Percentiles rank a stretch among this genome's conserved stretches.
phyloP scores from a whole-genome alignment of 208 protist species.

The Acanthamoeba royreba region DNA sequence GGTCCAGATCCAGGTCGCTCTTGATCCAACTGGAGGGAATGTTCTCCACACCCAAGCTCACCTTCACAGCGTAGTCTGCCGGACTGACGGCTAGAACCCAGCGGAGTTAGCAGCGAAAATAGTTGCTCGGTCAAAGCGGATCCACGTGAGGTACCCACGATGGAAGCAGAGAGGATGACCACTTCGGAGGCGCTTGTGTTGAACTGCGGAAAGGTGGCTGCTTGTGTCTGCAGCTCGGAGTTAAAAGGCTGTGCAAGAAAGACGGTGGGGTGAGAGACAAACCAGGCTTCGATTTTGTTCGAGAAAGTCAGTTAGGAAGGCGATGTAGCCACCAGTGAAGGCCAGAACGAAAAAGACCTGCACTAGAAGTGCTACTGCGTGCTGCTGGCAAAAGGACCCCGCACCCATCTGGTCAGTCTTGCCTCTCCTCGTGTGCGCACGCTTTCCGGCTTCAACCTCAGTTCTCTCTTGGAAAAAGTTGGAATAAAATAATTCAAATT shows the following conservation, averaged over 20 bases:
- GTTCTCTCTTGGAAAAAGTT: too few relatives aligned
- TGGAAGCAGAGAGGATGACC: background rate
- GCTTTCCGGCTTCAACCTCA: too few relatives aligned
- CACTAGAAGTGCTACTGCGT: background rate
- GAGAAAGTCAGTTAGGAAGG: conserved; percentile 2
- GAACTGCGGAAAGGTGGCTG: background rate
- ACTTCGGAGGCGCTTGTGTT: background rate
- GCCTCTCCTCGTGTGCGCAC: too few relatives aligned
- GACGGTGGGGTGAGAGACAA: too few relatives aligned
- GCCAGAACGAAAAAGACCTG: background rate
- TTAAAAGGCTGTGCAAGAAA: background rate
- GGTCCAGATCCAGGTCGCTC: background rate
- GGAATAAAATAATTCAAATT: too few relatives aligned
- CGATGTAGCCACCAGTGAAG: conserved; percentile 15
- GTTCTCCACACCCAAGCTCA: background rate
- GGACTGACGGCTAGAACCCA: background rate
- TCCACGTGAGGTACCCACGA: background rate
- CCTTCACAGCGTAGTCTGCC: background rate
- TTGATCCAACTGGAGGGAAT: background rate
- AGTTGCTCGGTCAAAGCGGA: background rate
- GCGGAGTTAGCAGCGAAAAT: background rate
- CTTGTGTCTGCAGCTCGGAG: too few relatives aligned
- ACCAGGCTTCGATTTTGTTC: background rate
- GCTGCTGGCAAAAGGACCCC: too few relatives aligned
- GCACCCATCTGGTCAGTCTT: too few relatives aligned